Conservation (phyloP, 805 yeast species). For the Scheffersomyces ergatensis region DNA sequence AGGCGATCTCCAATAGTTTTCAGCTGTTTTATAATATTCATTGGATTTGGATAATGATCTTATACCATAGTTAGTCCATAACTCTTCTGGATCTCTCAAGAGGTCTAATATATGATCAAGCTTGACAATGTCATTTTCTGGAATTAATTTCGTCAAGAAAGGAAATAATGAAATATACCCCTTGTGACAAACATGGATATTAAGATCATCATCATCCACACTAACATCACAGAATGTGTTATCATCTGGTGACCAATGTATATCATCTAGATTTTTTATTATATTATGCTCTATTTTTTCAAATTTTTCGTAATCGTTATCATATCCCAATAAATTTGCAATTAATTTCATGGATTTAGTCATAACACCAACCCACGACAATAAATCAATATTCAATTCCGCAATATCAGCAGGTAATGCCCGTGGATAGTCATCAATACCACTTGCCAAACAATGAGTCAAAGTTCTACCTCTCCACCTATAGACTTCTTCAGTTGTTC, state of each 20-base stretch:
- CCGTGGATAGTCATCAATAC: constrained; percentile 94
- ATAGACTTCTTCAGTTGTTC: constrained; percentile 56
- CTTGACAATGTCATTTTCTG: constrained; percentile 41
- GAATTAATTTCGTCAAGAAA: constrained; percentile 66
- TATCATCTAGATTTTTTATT: constrained; percentile 58
- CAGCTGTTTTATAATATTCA: constrained; percentile 66
- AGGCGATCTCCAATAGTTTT: constrained; percentile 95
- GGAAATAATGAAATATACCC: constrained; percentile 91
- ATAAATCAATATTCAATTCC: constrained; percentile 84
- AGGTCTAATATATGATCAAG: constrained; percentile 52
- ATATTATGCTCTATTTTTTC: constrained; percentile 53
- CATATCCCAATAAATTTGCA: constrained; percentile 58
- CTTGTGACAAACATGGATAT: constrained; percentile 71
- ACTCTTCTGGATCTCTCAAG: constrained; percentile 65
- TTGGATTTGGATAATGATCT: constrained; percentile 75
- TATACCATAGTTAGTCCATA: constrained; percentile 79
- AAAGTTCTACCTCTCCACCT: constrained; percentile 93
- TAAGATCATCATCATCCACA: constrained; percentile 68
- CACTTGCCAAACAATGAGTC: constrained; percentile 86
- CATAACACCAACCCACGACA: constrained; percentile 95
- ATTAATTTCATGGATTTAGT: constrained; percentile 74
- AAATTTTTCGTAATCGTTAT: constrained; percentile 59
- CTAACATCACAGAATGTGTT: constrained; percentile 80
- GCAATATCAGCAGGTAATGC: constrained; percentile 77
- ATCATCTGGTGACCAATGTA: constrained; percentile 77